Percentiles rank a stretch among this genome's conserved stretches.
phyloP scores from a whole-genome alignment of 352 stramenopile genomes.

The Pythium aquatile region DNA sequence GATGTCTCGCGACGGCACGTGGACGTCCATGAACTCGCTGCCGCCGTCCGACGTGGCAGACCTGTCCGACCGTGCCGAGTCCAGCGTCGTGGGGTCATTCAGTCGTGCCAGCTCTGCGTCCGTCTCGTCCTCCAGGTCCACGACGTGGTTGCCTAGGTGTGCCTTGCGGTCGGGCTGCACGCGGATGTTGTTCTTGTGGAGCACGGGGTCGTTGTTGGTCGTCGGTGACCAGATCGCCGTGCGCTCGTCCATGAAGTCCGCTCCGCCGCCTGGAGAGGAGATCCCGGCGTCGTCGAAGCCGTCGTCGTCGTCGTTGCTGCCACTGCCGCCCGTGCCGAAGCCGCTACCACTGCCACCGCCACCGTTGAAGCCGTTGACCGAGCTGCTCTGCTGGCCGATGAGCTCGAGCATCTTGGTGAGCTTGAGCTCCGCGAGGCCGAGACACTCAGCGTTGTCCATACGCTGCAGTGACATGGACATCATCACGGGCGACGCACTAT shows the following conservation, averaged over 20 bases:
- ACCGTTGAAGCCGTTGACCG: constrained; percentile 53
- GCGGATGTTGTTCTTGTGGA: constrained; percentile 82
- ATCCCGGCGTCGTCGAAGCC: constrained; percentile 23
- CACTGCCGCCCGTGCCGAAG: constrained; percentile 28
- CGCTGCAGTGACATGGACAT: constrained; percentile 23
- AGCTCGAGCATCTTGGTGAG: constrained; percentile 76
- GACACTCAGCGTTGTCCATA: constrained; percentile 54
- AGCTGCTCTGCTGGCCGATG: constrained; percentile 66
- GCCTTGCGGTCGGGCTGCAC: constrained; percentile 35
- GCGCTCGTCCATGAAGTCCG: constrained; percentile 49
- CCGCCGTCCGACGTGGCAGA: background rate
- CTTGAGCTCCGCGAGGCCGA: constrained; percentile 69
- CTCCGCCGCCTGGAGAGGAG: constrained; percentile 27
- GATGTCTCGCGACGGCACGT: constrained; percentile 76
- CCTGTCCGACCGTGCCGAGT: constrained; percentile 30
- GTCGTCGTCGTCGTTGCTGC: constrained; percentile 30
- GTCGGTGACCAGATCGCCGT: constrained; percentile 60
- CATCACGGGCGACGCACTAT: background rate
- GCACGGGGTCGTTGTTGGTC: constrained; percentile 63
- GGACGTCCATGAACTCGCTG: constrained; percentile 44
- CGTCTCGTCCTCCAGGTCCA: constrained; percentile 32
- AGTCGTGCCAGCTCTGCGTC: background rate
- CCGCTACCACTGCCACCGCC: constrained; percentile 30
- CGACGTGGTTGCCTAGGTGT: constrained; percentile 15
- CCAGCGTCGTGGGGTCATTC: constrained; percentile 1